A percentile compares a stretch with the other conserved stretches of the same genome.
Conservation (phyloP, 495 filamentous ascomycete species). For the Mycothermus thermophilus region DNA sequence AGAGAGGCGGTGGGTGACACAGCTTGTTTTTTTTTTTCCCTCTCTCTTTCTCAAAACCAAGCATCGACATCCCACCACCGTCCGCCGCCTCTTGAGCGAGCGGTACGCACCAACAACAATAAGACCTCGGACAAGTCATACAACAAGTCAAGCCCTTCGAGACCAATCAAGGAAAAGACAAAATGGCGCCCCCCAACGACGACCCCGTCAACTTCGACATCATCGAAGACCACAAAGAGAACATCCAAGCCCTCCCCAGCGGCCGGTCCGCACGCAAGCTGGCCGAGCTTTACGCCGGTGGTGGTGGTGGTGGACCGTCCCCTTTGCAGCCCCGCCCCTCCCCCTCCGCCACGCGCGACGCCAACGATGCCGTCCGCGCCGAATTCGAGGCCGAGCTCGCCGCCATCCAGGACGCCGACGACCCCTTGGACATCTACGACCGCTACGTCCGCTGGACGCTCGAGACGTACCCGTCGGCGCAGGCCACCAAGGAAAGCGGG, state of each 20-base stretch:
- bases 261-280: conserved; percentile 84
- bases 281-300: conserved; percentile 70
- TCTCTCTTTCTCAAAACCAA: too few relatives aligned
- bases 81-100: too few relatives aligned
- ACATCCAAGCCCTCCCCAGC: conserved; percentile 83
- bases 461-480: conserved; percentile 85
- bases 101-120: too few relatives aligned
- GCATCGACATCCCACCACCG: too few relatives aligned
- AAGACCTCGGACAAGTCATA: too few relatives aligned
- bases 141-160: too few relatives aligned
- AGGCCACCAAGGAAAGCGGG: conserved; percentile 78
- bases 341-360: conserved; percentile 22
- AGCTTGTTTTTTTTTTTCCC: too few relatives aligned
- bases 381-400: conserved; percentile 78
- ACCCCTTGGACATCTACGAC: conserved; percentile 90
- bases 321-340: background rate
- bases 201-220: conserved; percentile 76
- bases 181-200: conserved; percentile 24
- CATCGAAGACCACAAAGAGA: conserved; percentile 94
- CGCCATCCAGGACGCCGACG: conserved; percentile 71
- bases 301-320: too few relatives aligned
- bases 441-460: conserved; percentile 95
- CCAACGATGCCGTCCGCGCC: conserved; percentile 62
- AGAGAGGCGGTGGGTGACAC: too few relatives aligned
- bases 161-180: too few relatives aligned